Evolutionary conservation across 2,329 filamentous ascomycete genomes (phyloP).

Genomic region (Fusarium dimerum): DNA sequence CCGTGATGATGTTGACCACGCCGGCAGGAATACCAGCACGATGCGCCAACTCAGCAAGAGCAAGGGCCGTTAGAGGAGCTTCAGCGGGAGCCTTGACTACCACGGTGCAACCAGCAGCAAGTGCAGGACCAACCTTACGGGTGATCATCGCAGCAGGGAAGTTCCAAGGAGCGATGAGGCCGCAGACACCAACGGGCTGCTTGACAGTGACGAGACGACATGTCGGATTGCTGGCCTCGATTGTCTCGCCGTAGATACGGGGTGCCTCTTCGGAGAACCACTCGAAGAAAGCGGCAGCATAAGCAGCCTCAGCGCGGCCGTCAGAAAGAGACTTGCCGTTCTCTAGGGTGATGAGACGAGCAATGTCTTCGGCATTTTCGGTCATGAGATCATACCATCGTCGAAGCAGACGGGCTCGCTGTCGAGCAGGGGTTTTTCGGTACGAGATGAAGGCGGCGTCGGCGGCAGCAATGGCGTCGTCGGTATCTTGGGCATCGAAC

Average conservation of each 20-base stretch:
- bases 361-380: conserved; percentile 66
- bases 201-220: conserved; percentile 48
- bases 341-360: conserved; percentile 68
- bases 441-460: conserved; percentile 62
- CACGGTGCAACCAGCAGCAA: conserved; percentile 74
- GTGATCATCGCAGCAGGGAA: conserved; percentile 58
- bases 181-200: conserved; percentile 38
- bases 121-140: conserved; percentile 49
- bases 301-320: conserved; percentile 57
- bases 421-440: conserved; percentile 57
- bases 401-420: conserved; percentile 59
- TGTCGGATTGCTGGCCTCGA: conserved; percentile 58
- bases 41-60: conserved; percentile 78
- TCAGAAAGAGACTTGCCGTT: conserved; percentile 70
- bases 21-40: conserved; percentile 85
- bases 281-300: conserved; percentile 62
- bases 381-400: conserved; percentile 69
- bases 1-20: conserved; percentile 83
- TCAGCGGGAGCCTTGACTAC: conserved; percentile 87
- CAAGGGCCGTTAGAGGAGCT: conserved; percentile 85
- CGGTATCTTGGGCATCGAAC: conserved; percentile 61
- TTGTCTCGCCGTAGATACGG: conserved; percentile 44
- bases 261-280: conserved; percentile 68
- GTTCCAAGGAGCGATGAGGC: conserved; percentile 51
- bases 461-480: conserved; percentile 72